Base-by-base conservation (phyloP, 2,329 filamentous ascomycete genomes). In the Colletotrichum sojae region DNA sequence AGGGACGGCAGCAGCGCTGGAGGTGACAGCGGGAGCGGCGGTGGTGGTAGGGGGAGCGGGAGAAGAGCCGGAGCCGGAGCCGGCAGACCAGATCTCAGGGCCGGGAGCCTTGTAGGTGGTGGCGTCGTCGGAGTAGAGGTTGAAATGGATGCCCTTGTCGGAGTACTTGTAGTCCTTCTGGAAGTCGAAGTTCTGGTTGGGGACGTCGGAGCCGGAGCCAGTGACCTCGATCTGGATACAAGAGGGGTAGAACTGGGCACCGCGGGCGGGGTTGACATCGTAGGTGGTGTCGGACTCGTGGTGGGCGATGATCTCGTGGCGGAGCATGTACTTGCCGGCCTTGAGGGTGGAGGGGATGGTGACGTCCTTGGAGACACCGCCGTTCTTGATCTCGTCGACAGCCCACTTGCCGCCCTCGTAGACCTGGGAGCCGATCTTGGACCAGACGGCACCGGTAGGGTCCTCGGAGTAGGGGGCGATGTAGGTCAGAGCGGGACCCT, bases 181-280 rank as follows among this genome's bases (percentile, higher is more conserved):
- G 75, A 87, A 83, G 75, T 83, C 79, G 62, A 86, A 85, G 74
- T 71, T 73, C 74, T 81, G 70, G 68, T 77, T 73, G 22, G 85
- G 83, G 67, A 80, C 79, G 59, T 80, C 83, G 69, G 85, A 83
- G 55, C 87, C 87, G 51, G 80, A 79, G 59, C 88, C 87, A 40
- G 85, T 86, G 71, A 91, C 80, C 75, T 89, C 83, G 71, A 91
- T 75, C 82, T 91, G 90, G 73, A 89, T 81, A 77, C 90, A 88
- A 71, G 85, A 83, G 65, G 86, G 85, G 78, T 88, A 88, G 78
- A 86, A 86, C 78, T 86, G 84, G 60, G 84, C 83, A 25, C 84
- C 84, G 71, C 84, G 79, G 62, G 75, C 75, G 10, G 75, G 67
- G 75, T 80, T 75, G 39, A 56, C 57, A 52, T 71, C 63, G 74